Base-by-base conservation (phyloP, 352 stramenopile genomes). In the Phytophthora parvispora region DNA sequence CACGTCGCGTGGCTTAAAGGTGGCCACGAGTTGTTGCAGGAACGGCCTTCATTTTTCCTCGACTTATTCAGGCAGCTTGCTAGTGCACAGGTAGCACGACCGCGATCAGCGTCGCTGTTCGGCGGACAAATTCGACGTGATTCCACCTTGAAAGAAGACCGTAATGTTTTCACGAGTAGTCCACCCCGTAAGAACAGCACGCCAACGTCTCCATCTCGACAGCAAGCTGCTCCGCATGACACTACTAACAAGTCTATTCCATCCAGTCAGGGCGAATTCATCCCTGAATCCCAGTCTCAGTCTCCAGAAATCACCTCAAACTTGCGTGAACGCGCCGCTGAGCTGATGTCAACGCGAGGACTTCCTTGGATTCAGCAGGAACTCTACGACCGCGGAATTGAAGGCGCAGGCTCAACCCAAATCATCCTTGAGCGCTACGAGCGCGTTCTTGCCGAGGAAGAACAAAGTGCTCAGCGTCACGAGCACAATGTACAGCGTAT, bases 351-450 rank as follows among this genome's bases (percentile, higher is more conserved):
- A 9, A 66, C 64, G 13, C 61, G 80, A 4, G 86, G 88, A 0
- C 67, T 94, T 32, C 80, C 90, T 49, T 92, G 86, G 75, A 86
- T 95, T 48, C 88, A 93, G 36, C 88, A 95, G 64, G 88, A 95
- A 56, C 78, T 95, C 9, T 91, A 90, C 54, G 86, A 95, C 43
- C 84, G 86, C 9, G 82, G 81, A 1, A 56, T 92, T 24, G 86
- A 95, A 47, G 81, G 86, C 1, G 78, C 79, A 24, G 86, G 88
- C 20, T 54, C 64, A 0, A 82, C 74, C 1, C 64, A 75, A 9
- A 31, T 56, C 20, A 88, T 95, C 53, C 58, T 94, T 16, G 22
- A 75, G 40, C 60, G 65, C 1, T 91, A 83, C 34, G 59, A 92
- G 31, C 56, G 69, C 7, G 75, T 76, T n/a, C 61, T 93, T 0